Percentiles rank a stretch among this genome's conserved stretches.
phyloP scores from a whole-genome alignment of 345 rosid species.

The Hevea brasiliensis region DNA sequence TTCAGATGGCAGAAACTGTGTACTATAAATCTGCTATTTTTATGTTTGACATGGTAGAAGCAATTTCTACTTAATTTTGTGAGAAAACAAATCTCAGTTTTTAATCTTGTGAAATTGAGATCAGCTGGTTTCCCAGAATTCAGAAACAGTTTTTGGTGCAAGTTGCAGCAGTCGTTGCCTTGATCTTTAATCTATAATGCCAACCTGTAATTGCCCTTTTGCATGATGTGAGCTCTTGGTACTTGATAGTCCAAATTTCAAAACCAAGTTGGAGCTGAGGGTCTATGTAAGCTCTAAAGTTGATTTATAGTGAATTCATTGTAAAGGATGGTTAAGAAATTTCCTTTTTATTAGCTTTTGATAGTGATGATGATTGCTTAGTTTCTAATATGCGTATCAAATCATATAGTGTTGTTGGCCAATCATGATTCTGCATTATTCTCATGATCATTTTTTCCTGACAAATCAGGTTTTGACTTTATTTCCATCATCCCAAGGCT shows the following conservation, averaged over 20 bases:
- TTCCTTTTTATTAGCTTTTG: background rate
- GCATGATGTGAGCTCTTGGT: background rate
- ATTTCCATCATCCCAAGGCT: slow-evolving; percentile 88
- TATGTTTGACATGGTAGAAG: background rate
- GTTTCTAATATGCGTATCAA: background rate
- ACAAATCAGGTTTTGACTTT: slow-evolving; percentile 57
- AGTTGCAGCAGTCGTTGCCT: too few species aligned
- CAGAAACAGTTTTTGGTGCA: too few species aligned
- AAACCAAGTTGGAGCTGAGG: background rate
- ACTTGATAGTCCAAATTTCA: background rate
- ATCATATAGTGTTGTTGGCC: background rate
- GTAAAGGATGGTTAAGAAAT: background rate
- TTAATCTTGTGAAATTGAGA: background rate
- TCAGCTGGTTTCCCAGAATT: background rate
- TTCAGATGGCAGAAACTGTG: background rate
- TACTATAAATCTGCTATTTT: background rate
- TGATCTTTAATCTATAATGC: background rate
- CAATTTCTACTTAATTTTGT: background rate
- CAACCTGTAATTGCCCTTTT: background rate
- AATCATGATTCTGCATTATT: too few species aligned
- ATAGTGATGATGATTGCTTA: background rate
- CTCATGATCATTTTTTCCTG: background rate
- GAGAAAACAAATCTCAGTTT: background rate
- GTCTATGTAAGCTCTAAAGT: background rate
- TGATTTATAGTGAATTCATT: background rate